phyloP scores from a whole-genome alignment of 1,284 basidiomycete species.

The Cutaneotrichosporon spelunceum region DNA sequence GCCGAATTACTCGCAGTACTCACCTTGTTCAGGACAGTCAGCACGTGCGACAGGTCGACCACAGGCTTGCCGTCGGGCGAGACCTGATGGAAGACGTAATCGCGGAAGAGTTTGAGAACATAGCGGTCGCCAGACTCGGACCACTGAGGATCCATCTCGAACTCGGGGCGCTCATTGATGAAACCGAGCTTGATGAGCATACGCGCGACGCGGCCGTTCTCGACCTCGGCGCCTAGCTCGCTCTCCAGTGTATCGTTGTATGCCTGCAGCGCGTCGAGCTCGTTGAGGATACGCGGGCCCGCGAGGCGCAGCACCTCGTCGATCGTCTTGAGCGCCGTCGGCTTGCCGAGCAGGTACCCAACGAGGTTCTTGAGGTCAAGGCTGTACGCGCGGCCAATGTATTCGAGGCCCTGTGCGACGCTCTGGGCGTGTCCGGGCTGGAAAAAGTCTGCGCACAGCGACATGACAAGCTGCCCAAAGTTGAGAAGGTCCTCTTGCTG shows the following conservation, averaged over 20 bases:
- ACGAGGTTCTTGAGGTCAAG: constrained; percentile 77
- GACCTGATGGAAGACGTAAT: constrained; percentile 97
- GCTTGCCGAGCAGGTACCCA: constrained; percentile 72
- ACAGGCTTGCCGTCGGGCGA: constrained; percentile 87
- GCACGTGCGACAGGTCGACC: constrained; percentile 84
- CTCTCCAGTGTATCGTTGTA: constrained; percentile 77
- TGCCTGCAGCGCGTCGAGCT: constrained; percentile 80
- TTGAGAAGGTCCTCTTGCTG: constrained; percentile 82
- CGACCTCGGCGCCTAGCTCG: constrained; percentile 85
- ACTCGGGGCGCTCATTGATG: constrained; percentile 98
- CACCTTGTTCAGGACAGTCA: constrained; percentile 86
- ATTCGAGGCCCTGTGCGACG: constrained; percentile 72
- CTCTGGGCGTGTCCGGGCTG: constrained; percentile 37
- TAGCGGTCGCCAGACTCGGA: constrained; percentile 98
- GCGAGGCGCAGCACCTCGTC: constrained; percentile 77
- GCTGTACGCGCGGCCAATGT: constrained; percentile 70
- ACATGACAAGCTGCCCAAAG: constrained; percentile 80
- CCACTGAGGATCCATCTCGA: constrained; percentile 92
- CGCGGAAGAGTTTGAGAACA: constrained; percentile 95
- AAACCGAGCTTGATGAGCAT: constrained; percentile 93
- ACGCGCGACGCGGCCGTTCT: constrained; percentile 91
- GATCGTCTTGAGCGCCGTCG: constrained; percentile 64
- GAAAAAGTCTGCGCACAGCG: constrained; percentile 58
- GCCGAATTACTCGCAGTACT: constrained; percentile 9
- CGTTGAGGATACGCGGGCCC: constrained; percentile 67